These are phyloP conservation scores for Mikania micrantha DNA, from an alignment of 129 eudicot genomes.

Conservation along the genomic window DNA sequence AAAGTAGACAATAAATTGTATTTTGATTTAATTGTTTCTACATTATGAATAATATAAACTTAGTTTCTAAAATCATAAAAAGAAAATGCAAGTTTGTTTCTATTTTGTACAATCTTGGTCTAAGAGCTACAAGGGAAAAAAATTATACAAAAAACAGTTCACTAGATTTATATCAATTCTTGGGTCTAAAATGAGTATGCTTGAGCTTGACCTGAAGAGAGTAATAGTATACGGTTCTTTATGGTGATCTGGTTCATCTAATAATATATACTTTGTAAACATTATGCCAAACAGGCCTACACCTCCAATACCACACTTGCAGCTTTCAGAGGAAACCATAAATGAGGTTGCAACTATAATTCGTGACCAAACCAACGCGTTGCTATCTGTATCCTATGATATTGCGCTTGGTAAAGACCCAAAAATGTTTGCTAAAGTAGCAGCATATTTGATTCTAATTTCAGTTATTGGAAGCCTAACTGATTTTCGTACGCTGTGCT, in stretches of 20 bases:
- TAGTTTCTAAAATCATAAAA: background rate
- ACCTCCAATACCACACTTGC: slow-evolving; percentile 77
- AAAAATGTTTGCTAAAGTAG: slow-evolving; percentile 48
- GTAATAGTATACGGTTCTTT: background rate
- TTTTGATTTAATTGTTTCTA: background rate
- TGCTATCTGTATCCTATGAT: slow-evolving; percentile 51
- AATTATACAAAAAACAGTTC: background rate
- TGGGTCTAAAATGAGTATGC: background rate
- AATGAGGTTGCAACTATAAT: slow-evolving; percentile 47
- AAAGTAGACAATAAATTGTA: background rate
- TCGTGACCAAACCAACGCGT: slow-evolving; percentile 41
- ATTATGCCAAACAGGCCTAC: slow-evolving; percentile 58
- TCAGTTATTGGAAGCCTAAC: slow-evolving; percentile 59
- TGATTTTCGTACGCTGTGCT: slow-evolving; percentile 58
- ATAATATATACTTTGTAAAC: slow-evolving; percentile 7
- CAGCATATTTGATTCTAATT: slow-evolving; percentile 40
- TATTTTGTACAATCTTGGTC: background rate
- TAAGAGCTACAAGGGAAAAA: background rate
- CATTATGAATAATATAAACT: background rate
- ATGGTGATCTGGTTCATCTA: background rate
- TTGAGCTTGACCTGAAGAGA: slow-evolving; percentile 16
- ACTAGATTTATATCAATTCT: background rate
- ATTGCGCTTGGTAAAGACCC: slow-evolving; percentile 79
- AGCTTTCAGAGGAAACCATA: slow-evolving; percentile 58
- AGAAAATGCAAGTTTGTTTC: background rate